Percentiles rank a stretch among this genome's conserved stretches.
These are phyloP conservation scores for Nothophoma quercina DNA, from an alignment of 2,329 filamentous ascomycete genomes.

Conservation along the genomic window DNA sequence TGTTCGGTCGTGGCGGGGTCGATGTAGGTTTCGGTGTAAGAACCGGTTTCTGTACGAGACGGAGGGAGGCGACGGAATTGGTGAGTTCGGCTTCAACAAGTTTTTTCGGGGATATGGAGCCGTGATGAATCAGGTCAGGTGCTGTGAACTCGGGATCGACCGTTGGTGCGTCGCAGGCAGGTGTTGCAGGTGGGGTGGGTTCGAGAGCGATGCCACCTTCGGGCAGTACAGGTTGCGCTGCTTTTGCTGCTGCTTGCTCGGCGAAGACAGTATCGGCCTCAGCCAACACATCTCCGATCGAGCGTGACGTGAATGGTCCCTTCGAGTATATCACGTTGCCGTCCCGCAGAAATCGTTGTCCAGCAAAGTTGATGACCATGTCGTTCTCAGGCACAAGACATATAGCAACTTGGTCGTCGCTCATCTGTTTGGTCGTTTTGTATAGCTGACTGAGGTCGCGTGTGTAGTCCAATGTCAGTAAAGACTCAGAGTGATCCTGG, in stretches of 20 bases:
- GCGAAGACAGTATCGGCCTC: conserved; percentile 22
- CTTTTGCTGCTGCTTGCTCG: conserved; percentile 8
- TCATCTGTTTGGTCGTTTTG: conserved; percentile 16
- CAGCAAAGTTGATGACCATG: conserved; percentile 26
- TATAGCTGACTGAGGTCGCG: conserved; percentile 29
- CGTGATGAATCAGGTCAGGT: background rate
- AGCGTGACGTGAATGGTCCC: conserved; percentile 35
- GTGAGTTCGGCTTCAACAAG: conserved; percentile 17
- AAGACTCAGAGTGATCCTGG: conserved; percentile 10
- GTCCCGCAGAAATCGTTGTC: conserved; percentile 17
- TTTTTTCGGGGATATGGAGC: conserved; percentile 15
- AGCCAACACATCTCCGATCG: conserved; percentile 25
- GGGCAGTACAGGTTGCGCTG: background rate
- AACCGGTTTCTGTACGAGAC: conserved; percentile 6
- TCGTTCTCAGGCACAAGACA: conserved; percentile 41
- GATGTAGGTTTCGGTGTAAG: conserved; percentile 5
- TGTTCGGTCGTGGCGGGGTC: background rate
- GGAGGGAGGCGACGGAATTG: conserved; percentile 19
- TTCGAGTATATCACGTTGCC: conserved; percentile 36
- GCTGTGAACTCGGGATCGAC: background rate
- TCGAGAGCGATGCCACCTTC: conserved; percentile 7
- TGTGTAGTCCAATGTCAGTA: conserved; percentile 39
- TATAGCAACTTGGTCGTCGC: conserved; percentile 31
- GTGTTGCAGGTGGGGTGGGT: background rate
- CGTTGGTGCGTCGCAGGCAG: background rate